phyloP scores from a whole-genome alignment of 1,139 yeast species.

The Scheffersomyces stambukii region DNA sequence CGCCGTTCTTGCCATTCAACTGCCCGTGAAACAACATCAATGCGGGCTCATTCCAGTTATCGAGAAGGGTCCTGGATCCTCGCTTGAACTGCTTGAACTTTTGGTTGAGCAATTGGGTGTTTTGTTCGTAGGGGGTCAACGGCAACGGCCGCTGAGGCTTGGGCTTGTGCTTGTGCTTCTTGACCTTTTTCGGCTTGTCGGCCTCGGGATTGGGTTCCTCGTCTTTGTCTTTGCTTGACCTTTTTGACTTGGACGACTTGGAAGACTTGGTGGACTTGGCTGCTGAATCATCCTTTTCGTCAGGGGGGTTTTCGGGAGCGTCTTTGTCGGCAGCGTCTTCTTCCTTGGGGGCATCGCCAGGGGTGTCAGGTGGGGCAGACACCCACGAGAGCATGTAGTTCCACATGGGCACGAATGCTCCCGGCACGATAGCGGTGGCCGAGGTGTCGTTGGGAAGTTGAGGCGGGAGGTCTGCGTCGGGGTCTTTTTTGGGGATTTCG shows the following conservation, averaged over 20 bases:
- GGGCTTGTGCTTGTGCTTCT: constrained; percentile 1
- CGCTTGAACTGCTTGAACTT: constrained; percentile 18
- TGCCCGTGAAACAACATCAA: constrained; percentile 15
- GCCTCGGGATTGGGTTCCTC: constrained; percentile 2
- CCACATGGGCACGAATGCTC: constrained; percentile 39
- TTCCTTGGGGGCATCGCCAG: too few relatives aligned
- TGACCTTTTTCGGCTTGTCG: constrained; percentile 4
- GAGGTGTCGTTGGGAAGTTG: too few relatives aligned
- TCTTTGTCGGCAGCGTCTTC: too few relatives aligned
- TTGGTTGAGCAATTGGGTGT: too few relatives aligned
- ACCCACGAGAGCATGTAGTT: constrained; percentile 36
- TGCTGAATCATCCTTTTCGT: constrained; percentile 1
- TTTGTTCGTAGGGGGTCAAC: too few relatives aligned
- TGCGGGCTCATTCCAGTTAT: constrained; percentile 37
- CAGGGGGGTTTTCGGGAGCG: constrained; percentile 1
- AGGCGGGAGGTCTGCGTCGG: too few relatives aligned
- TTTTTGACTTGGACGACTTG: too few relatives aligned
- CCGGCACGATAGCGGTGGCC: too few relatives aligned
- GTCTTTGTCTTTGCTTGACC: constrained; percentile 16
- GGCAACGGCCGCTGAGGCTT: neutral
- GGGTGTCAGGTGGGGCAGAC: too few relatives aligned
- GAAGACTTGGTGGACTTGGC: too few relatives aligned
- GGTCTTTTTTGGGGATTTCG: too few relatives aligned
- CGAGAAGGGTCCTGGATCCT: constrained; percentile 18
- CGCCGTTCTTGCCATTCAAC: constrained; percentile 1